Percentiles rank a stretch among this genome's conserved stretches.
phyloP scores from a whole-genome alignment of 129 eudicot species.

The Pseudognaphalium luteoalbum region DNA sequence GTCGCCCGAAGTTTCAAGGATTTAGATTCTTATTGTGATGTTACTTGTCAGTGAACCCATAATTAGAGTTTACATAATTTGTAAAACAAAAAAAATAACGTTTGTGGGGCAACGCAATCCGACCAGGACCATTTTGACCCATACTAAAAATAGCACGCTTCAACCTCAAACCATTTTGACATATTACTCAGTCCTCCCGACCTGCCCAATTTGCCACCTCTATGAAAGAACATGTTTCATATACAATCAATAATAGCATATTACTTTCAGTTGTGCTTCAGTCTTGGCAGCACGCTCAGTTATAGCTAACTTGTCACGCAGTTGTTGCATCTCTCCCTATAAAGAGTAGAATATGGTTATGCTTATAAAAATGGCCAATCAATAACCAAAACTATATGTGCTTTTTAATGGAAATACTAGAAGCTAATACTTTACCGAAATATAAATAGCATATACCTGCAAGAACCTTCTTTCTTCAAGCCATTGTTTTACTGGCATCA shows the following conservation, averaged over 20 bases:
- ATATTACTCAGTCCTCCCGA: background rate
- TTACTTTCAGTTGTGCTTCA: constrained; percentile 83
- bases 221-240: background rate
- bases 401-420: background rate
- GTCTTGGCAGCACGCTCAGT: constrained; percentile 82
- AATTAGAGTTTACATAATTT: background rate
- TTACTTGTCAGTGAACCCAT: background rate
- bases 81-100: background rate
- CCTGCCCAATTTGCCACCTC: background rate
- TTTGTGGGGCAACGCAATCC: background rate
- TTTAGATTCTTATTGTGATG: background rate
- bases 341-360: constrained; percentile 20
- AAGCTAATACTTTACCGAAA: background rate
- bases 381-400: constrained; percentile 6
- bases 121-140: background rate
- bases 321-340: constrained; percentile 94
- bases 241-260: constrained; percentile 7
- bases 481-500: constrained; percentile 99
- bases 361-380: constrained; percentile 11
- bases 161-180: background rate
- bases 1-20: background rate
- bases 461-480: constrained; percentile 90
- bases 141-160: background rate
- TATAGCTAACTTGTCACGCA: constrained; percentile 77
- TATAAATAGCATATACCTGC: constrained; percentile 49